Conservation (phyloP, 805 yeast species). For the Tetrapisispora arboricola region DNA sequence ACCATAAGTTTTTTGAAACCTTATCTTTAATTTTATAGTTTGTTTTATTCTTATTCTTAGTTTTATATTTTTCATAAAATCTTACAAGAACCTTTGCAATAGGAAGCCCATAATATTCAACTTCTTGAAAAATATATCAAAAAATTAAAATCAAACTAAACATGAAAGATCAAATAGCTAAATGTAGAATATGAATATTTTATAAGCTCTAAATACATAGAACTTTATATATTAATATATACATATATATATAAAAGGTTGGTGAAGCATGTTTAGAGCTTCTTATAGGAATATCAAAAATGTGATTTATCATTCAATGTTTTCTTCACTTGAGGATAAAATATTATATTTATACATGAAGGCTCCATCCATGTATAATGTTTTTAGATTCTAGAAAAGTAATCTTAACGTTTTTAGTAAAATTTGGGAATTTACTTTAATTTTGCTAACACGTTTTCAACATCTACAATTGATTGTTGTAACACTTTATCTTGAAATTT, state of each 20-base stretch:
- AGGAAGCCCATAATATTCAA: no score
- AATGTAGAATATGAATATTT: background rate
- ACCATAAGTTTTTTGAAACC: no score
- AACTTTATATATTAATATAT: background rate
- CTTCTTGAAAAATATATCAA: background rate
- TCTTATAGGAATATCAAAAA: conserved; percentile 3
- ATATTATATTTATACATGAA: no score
- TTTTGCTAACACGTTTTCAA: conserved; percentile 69
- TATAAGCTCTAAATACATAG: background rate
- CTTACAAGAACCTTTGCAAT: no score
- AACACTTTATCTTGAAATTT: conserved; percentile 90
- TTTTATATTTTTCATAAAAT: no score
- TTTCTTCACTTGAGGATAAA: no score
- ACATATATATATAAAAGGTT: background rate
- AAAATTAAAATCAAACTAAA: background rate
- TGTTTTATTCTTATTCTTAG: no score
- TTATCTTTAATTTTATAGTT: no score
- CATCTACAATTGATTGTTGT: conserved; percentile 82
- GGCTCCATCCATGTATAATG: no score
- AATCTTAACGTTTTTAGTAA: background rate
- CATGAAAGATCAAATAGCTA: no score
- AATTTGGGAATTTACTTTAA: conserved; percentile 15
- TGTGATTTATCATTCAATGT: conserved; percentile 30
- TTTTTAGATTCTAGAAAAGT: no score
- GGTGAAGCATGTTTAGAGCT: background rate